Evolutionary conservation across 1,284 basidiomycete genomes (phyloP).

Genomic region (Veloboletus limbatus): DNA sequence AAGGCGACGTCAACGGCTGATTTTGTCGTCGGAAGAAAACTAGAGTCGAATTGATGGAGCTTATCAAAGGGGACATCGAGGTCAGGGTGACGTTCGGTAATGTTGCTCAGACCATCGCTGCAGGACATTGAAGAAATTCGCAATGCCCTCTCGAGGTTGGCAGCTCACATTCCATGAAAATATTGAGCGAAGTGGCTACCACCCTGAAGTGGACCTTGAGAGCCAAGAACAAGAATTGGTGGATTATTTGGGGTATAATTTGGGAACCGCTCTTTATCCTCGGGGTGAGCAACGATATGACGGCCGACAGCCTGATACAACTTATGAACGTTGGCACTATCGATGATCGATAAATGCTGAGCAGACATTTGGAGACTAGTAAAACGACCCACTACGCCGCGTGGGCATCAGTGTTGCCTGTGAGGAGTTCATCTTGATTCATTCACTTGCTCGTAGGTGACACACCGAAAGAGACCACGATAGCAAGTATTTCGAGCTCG

Average conservation of each 20-base stretch:
- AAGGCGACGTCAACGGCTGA: conserved; percentile 66
- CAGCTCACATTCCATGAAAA: conserved; percentile 70
- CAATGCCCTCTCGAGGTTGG: conserved; percentile 14
- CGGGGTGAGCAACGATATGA: conserved; percentile 62
- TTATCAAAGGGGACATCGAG: conserved; percentile 44
- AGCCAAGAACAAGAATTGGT: conserved; percentile 67
- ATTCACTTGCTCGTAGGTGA: conserved; percentile 3
- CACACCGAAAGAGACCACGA: conserved; percentile 76
- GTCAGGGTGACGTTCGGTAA: conserved; percentile 73
- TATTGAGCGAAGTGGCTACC: conserved; percentile 80
- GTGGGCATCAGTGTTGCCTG: conserved; percentile 70
- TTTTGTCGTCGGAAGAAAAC: conserved; percentile 49
- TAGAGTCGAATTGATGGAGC: conserved; percentile 31
- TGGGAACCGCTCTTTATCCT: conserved; percentile 56
- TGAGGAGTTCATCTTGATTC: background rate
- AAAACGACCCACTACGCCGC: conserved; percentile 51
- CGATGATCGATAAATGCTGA: conserved; percentile 29
- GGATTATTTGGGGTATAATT: conserved; percentile 49
- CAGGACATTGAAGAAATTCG: conserved; percentile 1
- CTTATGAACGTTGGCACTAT: conserved; percentile 75
- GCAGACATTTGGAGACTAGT: background rate
- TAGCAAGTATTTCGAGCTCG: conserved; percentile 75
- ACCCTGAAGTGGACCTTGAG: conserved; percentile 74
- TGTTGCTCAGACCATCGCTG: conserved; percentile 81
- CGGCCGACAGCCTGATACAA: conserved; percentile 68